phyloP scores from a whole-genome alignment of 352 stramenopile species.

The Globisporangium takayamanum region DNA sequence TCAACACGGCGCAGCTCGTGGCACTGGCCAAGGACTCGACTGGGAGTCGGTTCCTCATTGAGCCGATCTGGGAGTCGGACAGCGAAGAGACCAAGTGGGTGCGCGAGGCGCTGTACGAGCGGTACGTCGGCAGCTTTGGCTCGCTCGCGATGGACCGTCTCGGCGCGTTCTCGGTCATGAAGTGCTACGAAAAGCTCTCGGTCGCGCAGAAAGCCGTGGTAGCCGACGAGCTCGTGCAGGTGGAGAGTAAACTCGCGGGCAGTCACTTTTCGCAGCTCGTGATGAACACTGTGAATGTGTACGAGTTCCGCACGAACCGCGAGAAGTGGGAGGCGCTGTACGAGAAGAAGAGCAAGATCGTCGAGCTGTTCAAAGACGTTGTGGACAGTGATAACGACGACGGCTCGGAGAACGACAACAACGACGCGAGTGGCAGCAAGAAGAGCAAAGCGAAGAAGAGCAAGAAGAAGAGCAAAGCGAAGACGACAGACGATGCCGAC shows the following conservation, averaged over 20 bases:
- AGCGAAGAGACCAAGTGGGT: conserved; percentile 51
- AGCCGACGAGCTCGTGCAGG: conserved; percentile 59
- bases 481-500: neutral
- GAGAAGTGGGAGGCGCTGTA: conserved; percentile 74
- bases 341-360: conserved; percentile 77
- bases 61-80: conserved; percentile 74
- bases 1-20: conserved; percentile 64
- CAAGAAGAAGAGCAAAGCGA: conserved; percentile 24
- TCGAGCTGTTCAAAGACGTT: conserved; percentile 71
- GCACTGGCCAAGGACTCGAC: conserved; percentile 75
- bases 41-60: conserved; percentile 66
- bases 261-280: conserved; percentile 81
- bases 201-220: conserved; percentile 59
- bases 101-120: conserved; percentile 52
- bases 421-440: neutral
- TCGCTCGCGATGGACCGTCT: conserved; percentile 66
- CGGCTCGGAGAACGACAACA: no score
- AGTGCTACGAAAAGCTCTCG: conserved; percentile 64
- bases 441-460: conserved; percentile 15
- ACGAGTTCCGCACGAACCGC: conserved; percentile 73
- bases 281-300: conserved; percentile 71
- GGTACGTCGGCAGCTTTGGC: conserved; percentile 66
- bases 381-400: conserved; percentile 29
- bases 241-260: conserved; percentile 64
- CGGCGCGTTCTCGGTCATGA: conserved; percentile 77